Evolutionary conservation across 805 yeast species (phyloP).

Genomic region (Schizosaccharomyces japonicus): DNA sequence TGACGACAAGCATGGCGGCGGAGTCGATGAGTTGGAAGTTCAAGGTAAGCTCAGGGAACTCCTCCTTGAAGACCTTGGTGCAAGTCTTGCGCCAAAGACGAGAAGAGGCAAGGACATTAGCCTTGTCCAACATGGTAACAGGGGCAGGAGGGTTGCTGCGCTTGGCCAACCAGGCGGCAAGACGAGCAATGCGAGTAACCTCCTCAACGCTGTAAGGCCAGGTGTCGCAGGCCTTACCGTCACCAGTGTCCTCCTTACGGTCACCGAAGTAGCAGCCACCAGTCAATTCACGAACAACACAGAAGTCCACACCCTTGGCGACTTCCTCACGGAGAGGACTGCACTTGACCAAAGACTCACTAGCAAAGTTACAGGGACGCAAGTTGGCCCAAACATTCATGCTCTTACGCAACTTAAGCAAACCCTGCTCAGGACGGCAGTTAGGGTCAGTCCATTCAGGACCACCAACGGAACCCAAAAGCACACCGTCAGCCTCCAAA

Average conservation of each 20-base stretch:
- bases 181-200: constrained; percentile 83
- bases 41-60: constrained; percentile 68
- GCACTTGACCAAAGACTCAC: constrained; percentile 58
- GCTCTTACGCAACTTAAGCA: constrained; percentile 81
- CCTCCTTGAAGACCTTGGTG: constrained; percentile 56
- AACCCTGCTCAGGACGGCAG: constrained; percentile 94
- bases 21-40: constrained; percentile 95
- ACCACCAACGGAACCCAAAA: constrained; percentile 95
- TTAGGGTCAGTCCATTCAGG: constrained; percentile 90
- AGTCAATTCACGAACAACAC: constrained; percentile 84
- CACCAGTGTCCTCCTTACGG: constrained; percentile 73
- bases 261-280: constrained; percentile 98
- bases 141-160: constrained; percentile 81
- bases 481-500: constrained; percentile 75
- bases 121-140: constrained; percentile 89
- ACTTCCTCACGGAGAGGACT: constrained; percentile 71
- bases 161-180: constrained; percentile 92
- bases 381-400: constrained; percentile 82
- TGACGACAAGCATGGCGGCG: constrained; percentile 92
- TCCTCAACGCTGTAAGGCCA: constrained; percentile 80
- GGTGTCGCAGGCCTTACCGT: constrained; percentile 76
- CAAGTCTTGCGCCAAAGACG: constrained; percentile 92
- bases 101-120: constrained; percentile 87
- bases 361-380: constrained; percentile 85
- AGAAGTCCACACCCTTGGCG: constrained; percentile 75